A percentile compares a stretch with the other conserved stretches of the same genome.
Conservation (phyloP, 2,329 filamentous ascomycete species). For the Penicillium sp. region DNA sequence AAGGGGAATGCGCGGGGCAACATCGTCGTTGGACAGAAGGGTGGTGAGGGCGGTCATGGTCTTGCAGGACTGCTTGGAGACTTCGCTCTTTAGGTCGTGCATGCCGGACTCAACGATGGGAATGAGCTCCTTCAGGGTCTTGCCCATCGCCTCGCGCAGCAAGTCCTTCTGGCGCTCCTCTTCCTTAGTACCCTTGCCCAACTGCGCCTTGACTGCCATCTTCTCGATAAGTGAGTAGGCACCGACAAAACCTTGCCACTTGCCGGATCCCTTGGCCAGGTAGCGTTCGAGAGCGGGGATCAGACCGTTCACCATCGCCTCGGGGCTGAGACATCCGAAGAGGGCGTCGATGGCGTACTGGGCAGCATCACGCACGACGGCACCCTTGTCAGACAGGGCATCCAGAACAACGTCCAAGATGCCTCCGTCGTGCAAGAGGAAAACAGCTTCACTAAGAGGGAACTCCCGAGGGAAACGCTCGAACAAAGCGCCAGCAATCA, state of each 20-base stretch:
- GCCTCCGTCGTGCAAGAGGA: conserved; percentile 76
- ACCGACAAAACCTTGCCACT: conserved; percentile 95
- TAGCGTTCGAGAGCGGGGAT: conserved; percentile 74
- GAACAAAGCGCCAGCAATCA: conserved; percentile 88
- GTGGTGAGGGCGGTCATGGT: conserved; percentile 89
- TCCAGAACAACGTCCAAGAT: conserved; percentile 74
- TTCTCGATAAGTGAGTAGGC: conserved; percentile 80
- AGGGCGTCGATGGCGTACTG: conserved; percentile 92
- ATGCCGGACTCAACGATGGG: conserved; percentile 88
- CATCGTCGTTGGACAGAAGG: conserved; percentile 94
- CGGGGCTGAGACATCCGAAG: conserved; percentile 73
- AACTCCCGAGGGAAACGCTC: conserved; percentile 80
- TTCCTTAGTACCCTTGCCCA: conserved; percentile 78
- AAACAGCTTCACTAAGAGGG: conserved; percentile 73
- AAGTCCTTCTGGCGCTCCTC: conserved; percentile 85
- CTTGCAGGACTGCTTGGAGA: conserved; percentile 79
- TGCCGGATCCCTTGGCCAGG: conserved; percentile 77
- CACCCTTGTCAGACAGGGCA: conserved; percentile 82
- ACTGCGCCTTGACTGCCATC: conserved; percentile 93
- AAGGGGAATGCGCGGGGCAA: conserved; percentile 84
- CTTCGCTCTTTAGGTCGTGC: conserved; percentile 91
- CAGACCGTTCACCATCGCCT: conserved; percentile 78
- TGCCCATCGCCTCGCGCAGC: conserved; percentile 85
- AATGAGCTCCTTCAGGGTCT: conserved; percentile 72
- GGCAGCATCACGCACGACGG: conserved; percentile 83